Evolutionary conservation across 495 filamentous ascomycete species (phyloP).

Genomic region (Staphylotrichum longicolle): DNA sequence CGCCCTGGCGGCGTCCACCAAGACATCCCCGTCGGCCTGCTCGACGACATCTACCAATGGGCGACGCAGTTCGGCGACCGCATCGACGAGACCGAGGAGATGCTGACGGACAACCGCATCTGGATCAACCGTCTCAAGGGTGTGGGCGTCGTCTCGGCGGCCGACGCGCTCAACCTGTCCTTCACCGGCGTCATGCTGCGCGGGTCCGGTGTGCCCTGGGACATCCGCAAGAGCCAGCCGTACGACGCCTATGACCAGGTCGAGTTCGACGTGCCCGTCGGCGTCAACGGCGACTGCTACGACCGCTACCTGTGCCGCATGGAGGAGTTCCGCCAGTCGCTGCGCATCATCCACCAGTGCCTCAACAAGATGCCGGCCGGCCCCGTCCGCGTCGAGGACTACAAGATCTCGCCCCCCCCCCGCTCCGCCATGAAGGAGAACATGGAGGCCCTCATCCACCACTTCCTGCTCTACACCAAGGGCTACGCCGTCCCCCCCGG

Average conservation of each 20-base stretch:
- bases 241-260: slow-evolving; percentile 98
- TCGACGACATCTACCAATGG: slow-evolving; percentile 99
- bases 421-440: slow-evolving; percentile 99
- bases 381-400: slow-evolving; percentile 93
- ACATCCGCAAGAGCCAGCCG: slow-evolving; percentile 90
- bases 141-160: slow-evolving; percentile 85
- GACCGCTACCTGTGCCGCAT: slow-evolving; percentile 98
- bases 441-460: slow-evolving; percentile 99
- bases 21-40: slow-evolving; percentile 88
- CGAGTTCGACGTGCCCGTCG: slow-evolving; percentile 97
- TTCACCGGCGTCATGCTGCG: slow-evolving; percentile 98
- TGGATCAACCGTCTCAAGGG: slow-evolving; percentile 92
- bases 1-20: slow-evolving; percentile 95
- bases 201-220: slow-evolving; percentile 95
- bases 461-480: slow-evolving; percentile 98
- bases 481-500: slow-evolving; percentile 97
- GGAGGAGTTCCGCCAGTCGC: slow-evolving; percentile 98
- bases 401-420: slow-evolving; percentile 96
- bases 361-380: slow-evolving; percentile 98
- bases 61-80: slow-evolving; percentile 99
- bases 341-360: slow-evolving; percentile 98
- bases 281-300: slow-evolving; percentile 97
- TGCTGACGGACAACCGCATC: slow-evolving; percentile 98
- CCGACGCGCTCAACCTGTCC: slow-evolving; percentile 90
- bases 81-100: slow-evolving; percentile 98